A percentile compares a stretch with the other conserved stretches of the same genome.
Evolutionary conservation across 139 green algal genomes (phyloP).

Genomic region (Tetraselmis striata): DNA sequence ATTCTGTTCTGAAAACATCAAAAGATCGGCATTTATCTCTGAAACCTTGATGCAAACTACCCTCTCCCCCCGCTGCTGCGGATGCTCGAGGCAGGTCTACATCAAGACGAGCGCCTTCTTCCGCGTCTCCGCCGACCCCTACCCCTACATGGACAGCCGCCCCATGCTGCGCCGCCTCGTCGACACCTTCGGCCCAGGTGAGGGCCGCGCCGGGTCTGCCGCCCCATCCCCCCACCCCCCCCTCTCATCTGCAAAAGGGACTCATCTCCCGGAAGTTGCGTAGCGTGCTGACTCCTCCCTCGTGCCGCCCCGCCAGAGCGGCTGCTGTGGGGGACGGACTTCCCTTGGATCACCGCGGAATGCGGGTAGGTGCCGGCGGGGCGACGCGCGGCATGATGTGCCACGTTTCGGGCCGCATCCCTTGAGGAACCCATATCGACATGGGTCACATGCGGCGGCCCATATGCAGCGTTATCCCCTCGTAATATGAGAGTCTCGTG

Average conservation of each 20-base stretch:
- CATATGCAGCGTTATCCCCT: too few relatives aligned
- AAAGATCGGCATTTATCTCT: too few relatives aligned
- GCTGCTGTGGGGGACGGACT: constrained; percentile 49
- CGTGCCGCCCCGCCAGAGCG: constrained; percentile 10
- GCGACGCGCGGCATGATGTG: too few relatives aligned
- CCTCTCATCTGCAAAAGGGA: too few relatives aligned
- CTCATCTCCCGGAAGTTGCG: background rate
- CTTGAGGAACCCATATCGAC: too few relatives aligned
- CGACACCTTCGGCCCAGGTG: constrained; percentile 24
- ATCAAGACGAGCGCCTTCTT: constrained; percentile 59
- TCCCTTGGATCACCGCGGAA: constrained; percentile 43
- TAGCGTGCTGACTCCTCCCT: too few relatives aligned
- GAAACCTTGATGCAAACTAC: too few relatives aligned
- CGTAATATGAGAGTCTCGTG: too few relatives aligned
- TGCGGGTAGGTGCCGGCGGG: constrained; percentile 37
- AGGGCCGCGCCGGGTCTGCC: background rate
- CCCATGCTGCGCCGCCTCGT: constrained; percentile 24
- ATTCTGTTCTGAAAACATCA: too few relatives aligned
- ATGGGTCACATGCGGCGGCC: too few relatives aligned
- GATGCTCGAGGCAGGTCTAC: constrained; percentile 33
- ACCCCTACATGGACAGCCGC: constrained; percentile 38
- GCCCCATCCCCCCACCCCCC: too few relatives aligned
- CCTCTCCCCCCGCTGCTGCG: constrained; percentile 2
- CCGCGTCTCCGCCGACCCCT: constrained; percentile 30
- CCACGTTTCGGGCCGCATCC: too few relatives aligned